Base-by-base conservation (phyloP, 352 stramenopile species). In the Pythium dissimile region DNA sequence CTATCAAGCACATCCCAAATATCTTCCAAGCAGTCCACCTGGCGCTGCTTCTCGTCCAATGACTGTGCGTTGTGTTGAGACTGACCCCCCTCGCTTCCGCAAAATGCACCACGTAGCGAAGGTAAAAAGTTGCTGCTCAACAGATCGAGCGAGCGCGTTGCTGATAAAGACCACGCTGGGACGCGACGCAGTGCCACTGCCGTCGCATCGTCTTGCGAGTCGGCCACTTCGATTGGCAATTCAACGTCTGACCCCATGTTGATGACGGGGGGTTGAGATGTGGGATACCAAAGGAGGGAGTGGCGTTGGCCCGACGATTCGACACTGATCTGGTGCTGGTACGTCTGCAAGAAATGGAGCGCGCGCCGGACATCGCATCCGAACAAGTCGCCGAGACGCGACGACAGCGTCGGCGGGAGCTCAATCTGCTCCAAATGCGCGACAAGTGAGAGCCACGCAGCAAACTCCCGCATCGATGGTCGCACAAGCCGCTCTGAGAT, bases 331-430 rank as follows among this genome's bases (percentile, higher is more conserved):
- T 46, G 53, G 5, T 68, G 59, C 5, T 74, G 44, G 47, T 84
- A 71, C 12, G 63, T 67, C 61, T 94, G 66, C 12, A 94, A 34
- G 44, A 92, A 89, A 58, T 92, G 76, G 23, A 94, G 62, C 13
- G 81, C 67, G 18, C 84, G 81, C 1, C 84, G 72, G 4, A 94
- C 63, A 64, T 94, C 84, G 26, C 78, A 84, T 38, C 69, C 51
- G 56, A 82, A 89, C 13, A 89, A 72, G 5, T 73, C 65, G 4
- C 72, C 75, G 16, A 94, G 54, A 15, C 62, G 64, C 15, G 76
- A 39, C 10, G 75, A 62, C 0, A 88, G 64, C 48, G 49, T 38
- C 0, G 64, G 60, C 4, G 66, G 56, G 13, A 89, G 30, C 18
- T 73, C 64, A 2, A 89, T 58, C 24, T 67, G 48, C 64, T 94